phyloP scores from a whole-genome alignment of 2,329 filamentous ascomycete species.

The Phaeophleospora eucalypticola region DNA sequence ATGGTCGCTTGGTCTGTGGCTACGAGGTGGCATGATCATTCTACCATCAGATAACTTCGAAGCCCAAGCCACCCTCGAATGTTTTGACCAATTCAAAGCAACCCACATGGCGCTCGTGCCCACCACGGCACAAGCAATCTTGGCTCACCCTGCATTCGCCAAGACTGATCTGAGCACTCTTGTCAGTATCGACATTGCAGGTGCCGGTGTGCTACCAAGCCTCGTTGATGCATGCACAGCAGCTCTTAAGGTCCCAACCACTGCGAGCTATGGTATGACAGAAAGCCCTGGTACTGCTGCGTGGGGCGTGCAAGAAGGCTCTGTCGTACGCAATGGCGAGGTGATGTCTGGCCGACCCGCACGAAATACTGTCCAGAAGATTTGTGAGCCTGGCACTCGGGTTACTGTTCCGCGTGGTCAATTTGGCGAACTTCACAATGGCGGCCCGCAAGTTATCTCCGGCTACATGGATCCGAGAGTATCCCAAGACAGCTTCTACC shows the following conservation, averaged over 20 bases:
- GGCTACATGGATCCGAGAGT: constrained; percentile 31
- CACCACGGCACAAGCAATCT: constrained; percentile 32
- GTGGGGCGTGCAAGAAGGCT: constrained; percentile 35
- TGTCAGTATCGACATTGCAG: constrained; percentile 32
- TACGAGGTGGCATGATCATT: constrained; percentile 26
- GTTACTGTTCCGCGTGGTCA: constrained; percentile 27
- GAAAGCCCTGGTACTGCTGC: constrained; percentile 43
- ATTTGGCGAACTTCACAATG: constrained; percentile 31
- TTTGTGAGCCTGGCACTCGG: constrained; percentile 29
- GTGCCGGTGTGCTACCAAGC: constrained; percentile 36
- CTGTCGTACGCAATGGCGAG: constrained; percentile 32
- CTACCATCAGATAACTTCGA: constrained; percentile 32
- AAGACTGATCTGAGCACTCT: constrained; percentile 29
- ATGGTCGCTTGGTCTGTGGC: constrained; percentile 30
- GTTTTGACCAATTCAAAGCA: constrained; percentile 30
- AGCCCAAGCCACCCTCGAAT: constrained; percentile 31
- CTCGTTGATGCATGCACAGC: constrained; percentile 28
- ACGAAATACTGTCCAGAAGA: constrained; percentile 37
- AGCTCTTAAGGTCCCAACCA: constrained; percentile 28
- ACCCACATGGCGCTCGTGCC: constrained; percentile 34
- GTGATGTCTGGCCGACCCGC: constrained; percentile 42
- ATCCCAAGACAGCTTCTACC: constrained; percentile 27
- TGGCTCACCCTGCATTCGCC: constrained; percentile 29
- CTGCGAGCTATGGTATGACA: constrained; percentile 44
- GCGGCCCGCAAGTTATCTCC: constrained; percentile 29